Percentiles rank a stretch among this genome's conserved stretches.
These are phyloP conservation scores for Puccinia hordei DNA, from an alignment of 1,284 basidiomycete genomes.

Conservation along the genomic window DNA sequence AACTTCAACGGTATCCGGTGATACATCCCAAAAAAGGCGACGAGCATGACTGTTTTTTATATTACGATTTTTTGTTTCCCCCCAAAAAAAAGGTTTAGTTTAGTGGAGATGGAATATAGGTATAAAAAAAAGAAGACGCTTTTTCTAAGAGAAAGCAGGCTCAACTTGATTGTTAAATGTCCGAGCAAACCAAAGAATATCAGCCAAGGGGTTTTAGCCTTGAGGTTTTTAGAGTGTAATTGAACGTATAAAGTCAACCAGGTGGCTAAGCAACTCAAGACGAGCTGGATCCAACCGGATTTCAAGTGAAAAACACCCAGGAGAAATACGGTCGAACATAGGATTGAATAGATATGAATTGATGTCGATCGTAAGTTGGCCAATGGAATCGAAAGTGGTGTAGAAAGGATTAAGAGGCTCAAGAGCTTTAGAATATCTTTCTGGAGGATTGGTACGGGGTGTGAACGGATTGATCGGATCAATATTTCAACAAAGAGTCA, in stretches of 20 bases:
- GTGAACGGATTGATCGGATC: neutral
- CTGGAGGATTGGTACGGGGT: neutral
- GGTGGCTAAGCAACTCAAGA: constrained; percentile 51
- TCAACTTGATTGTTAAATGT: constrained; percentile 37
- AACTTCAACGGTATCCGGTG: constrained; percentile 41
- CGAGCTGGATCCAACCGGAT: constrained; percentile 57
- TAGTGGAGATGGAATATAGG: too few relatives aligned
- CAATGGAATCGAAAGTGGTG: constrained; percentile 56
- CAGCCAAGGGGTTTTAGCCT: constrained; percentile 11
- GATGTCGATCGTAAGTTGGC: constrained; percentile 51
- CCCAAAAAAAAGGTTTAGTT: too few relatives aligned
- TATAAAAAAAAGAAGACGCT: neutral
- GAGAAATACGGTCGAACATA: constrained; percentile 57
- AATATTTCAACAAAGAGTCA: neutral
- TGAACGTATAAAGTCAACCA: constrained; percentile 13
- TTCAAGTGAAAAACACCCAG: constrained; percentile 56
- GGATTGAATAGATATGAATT: constrained; percentile 57
- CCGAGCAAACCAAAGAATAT: constrained; percentile 35
- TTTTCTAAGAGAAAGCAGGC: neutral
- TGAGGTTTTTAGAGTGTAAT: neutral
- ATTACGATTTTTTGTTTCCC: neutral
- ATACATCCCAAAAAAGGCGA: constrained; percentile 21
- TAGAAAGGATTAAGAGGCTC: constrained; percentile 55
- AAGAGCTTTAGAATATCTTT: constrained; percentile 54
- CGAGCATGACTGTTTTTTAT: constrained; percentile 13